Base-by-base conservation (phyloP, 139 green algal species). In the Edaphochlamys debaryana region DNA sequence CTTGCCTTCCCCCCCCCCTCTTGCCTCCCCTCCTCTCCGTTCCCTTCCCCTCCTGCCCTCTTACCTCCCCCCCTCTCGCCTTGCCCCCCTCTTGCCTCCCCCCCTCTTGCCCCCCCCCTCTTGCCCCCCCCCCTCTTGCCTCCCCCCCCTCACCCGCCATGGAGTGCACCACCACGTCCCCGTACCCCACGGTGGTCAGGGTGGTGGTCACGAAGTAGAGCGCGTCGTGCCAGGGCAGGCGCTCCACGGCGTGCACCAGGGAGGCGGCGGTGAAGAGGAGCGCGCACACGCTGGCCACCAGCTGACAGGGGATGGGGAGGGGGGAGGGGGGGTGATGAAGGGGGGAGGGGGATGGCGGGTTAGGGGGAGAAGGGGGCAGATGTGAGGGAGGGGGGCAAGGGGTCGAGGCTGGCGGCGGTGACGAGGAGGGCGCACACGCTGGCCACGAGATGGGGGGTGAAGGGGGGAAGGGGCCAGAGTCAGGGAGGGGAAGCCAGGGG, bases 151-250 rank as follows among this genome's bases (percentile, higher is more conserved):
- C 73, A 90, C 87, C 82, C 56, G 89, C 70, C 32, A 34, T 85
- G 68, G 68, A 89, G n/a, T 82, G 82, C 22, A 88, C 86, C 66
- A 95, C 93, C 40, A 97, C 87, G 71, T 97, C 94, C 0, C 94
- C 94, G 79, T 92, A 96, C 5, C 94, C 92, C 19, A 95, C 91
- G 30, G 91, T 95, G 11, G 92, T 93, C n/a, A 97, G 85, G 2
- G 94, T 96, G 4, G 91, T 95, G 32, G 82, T 86, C 27, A 95
- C 89, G 82, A 97, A 93, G 86, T 97, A 97, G 20, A 97, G 83
- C 5, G 94, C 93, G 30, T 96, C 91, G 79, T 96, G 90, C 85
- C 92, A 97, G n/a, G 90, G 86, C 56, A 95, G 90, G 6, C 85
- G 83, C 87, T 97, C 94, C 60, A 80, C 85, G 52, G 79, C 38